A percentile compares a stretch with the other conserved stretches of the same genome.
These are phyloP conservation scores for Kandelia obovata DNA, from an alignment of 345 rosid genomes.

Conservation along the genomic window DNA sequence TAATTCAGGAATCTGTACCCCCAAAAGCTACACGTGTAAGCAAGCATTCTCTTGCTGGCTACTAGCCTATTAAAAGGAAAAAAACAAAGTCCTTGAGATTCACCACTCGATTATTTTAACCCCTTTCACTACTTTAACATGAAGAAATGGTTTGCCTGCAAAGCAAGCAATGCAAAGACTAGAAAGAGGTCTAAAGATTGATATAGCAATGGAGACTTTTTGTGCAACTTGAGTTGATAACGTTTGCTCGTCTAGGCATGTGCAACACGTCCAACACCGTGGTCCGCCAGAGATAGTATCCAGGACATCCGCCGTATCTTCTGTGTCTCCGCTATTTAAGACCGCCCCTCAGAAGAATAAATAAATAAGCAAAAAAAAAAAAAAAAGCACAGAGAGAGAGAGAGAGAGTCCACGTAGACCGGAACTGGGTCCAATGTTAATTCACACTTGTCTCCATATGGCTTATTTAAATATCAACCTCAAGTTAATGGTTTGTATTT, in stretches of 20 bases:
- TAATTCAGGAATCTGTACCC: not conserved
- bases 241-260: slow-evolving; percentile 25
- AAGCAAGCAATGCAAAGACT: not conserved
- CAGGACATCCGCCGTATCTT: slow-evolving; percentile 47
- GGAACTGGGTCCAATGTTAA: slow-evolving; percentile 3
- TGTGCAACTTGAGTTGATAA: slow-evolving; percentile 13
- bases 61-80: not conserved
- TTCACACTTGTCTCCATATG: slow-evolving; percentile 11
- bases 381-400: too few relatives aligned
- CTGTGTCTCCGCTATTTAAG: slow-evolving; percentile 26
- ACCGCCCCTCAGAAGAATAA: slow-evolving; percentile 3
- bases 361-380: not conserved
- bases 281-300: slow-evolving; percentile 35
- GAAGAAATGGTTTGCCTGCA: slow-evolving; percentile 8
- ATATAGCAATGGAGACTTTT: too few relatives aligned
- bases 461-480: not conserved
- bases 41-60: not conserved
- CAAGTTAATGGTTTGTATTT: not conserved
- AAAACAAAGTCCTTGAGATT: slow-evolving; percentile 26
- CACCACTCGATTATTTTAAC: slow-evolving; percentile 19
- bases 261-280: slow-evolving; percentile 44
- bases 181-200: not conserved
- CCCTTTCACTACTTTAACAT: not conserved
- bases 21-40: too few relatives aligned
- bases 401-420: slow-evolving; percentile 20